Percentiles rank a stretch among this genome's conserved stretches.
phyloP scores from a whole-genome alignment of 345 rosid genomes.

The Odontarrhena argentea region DNA sequence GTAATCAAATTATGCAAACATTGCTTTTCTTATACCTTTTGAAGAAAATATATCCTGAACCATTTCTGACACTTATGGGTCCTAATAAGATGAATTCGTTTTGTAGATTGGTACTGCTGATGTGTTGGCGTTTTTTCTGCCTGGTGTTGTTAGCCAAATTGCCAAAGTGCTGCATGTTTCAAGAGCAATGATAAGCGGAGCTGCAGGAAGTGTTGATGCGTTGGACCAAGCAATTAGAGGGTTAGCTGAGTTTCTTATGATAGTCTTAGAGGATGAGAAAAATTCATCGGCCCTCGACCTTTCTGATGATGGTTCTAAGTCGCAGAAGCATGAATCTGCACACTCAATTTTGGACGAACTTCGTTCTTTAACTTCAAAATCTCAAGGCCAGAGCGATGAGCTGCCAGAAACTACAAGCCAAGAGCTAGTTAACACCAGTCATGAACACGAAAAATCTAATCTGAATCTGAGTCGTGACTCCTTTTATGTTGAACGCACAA shows the following conservation, averaged over 20 bases:
- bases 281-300: slow-evolving; percentile 50
- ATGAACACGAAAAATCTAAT: slow-evolving; percentile 38
- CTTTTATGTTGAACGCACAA: slow-evolving; percentile 71
- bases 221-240: slow-evolving; percentile 81
- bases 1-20: slow-evolving; percentile 40
- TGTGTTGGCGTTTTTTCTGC: slow-evolving; percentile 90
- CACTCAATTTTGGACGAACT: slow-evolving; percentile 63
- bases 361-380: slow-evolving; percentile 56
- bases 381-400: slow-evolving; percentile 44
- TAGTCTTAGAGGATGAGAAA: slow-evolving; percentile 75
- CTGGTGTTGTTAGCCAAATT: slow-evolving; percentile 92
- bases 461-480: slow-evolving; percentile 43
- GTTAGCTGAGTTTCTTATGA: slow-evolving; percentile 87
- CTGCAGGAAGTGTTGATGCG: slow-evolving; percentile 87
- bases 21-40: neutral
- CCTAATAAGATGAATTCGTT: slow-evolving; percentile 14
- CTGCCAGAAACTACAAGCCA: slow-evolving; percentile 41
- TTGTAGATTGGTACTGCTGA: slow-evolving; percentile 85
- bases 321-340: slow-evolving; percentile 47
- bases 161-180: slow-evolving; percentile 75
- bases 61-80: slow-evolving; percentile 4
- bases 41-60: neutral
- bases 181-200: slow-evolving; percentile 83
- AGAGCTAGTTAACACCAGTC: slow-evolving; percentile 36
- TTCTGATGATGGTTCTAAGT: slow-evolving; percentile 37